Percentiles rank a stretch among this genome's conserved stretches.
phyloP scores from a whole-genome alignment of 23 red algal genomes.

The Agarophyton chilense region DNA sequence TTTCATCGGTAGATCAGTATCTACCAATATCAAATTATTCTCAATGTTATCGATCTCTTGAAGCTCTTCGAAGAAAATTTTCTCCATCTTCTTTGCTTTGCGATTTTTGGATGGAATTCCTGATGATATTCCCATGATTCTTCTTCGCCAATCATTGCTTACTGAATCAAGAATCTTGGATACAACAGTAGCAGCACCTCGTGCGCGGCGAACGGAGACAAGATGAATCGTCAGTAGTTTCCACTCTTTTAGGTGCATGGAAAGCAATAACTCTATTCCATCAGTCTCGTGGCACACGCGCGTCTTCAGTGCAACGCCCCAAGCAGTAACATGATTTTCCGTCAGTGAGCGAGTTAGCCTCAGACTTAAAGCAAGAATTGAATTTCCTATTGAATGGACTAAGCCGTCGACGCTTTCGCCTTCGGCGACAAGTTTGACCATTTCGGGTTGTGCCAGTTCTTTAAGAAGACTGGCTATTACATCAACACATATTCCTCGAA shows the following conservation, averaged over 20 bases:
- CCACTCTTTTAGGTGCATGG: not conserved
- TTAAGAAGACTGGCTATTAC: not conserved
- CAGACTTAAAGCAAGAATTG: not conserved
- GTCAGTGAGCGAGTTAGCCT: not conserved
- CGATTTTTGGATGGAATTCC: not conserved
- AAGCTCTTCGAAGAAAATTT: not conserved
- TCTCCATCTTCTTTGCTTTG: constrained; percentile 2
- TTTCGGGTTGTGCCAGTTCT: not conserved
- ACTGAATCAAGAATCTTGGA: not conserved
- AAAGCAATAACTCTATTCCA: not conserved
- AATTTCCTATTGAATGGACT: not conserved
- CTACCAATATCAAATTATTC: not conserved
- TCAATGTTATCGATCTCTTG: not conserved
- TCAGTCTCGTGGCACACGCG: not conserved
- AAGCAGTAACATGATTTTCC: not conserved
- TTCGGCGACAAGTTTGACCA: not conserved
- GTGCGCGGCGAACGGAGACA: not conserved
- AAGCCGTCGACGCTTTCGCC: not conserved
- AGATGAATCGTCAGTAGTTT: not conserved
- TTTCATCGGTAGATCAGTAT: not conserved
- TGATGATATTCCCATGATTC: not conserved
- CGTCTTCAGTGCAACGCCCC: not conserved
- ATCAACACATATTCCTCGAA: not conserved
- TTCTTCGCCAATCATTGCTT: not conserved
- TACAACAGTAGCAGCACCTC: not conserved